These are phyloP conservation scores for Lactuca sativa DNA, from an alignment of 129 eudicot genomes.

Conservation along the genomic window DNA sequence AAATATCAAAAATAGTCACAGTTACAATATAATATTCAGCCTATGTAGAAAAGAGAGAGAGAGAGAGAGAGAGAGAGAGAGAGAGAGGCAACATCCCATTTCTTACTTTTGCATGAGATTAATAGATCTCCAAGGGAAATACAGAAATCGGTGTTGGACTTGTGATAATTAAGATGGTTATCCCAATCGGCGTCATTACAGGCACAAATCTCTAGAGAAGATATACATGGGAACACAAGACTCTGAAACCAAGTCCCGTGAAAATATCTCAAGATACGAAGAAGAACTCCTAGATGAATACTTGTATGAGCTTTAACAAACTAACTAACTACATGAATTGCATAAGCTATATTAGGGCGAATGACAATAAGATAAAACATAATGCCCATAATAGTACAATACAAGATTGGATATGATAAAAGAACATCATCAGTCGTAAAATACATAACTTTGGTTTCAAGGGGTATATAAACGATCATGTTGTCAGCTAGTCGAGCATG, in stretches of 20 bases:
- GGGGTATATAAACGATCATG: background rate
- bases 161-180: background rate
- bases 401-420: background rate
- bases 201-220: background rate
- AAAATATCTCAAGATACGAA: background rate
- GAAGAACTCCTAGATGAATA: background rate
- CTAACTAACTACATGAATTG: background rate
- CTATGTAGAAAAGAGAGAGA: too few relatives aligned
- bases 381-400: background rate
- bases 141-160: background rate
- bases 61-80: too few relatives aligned
- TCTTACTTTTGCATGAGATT: too few relatives aligned
- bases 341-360: background rate
- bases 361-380: background rate
- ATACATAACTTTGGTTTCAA: background rate
- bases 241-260: background rate
- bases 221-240: background rate
- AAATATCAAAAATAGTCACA: too few relatives aligned
- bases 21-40: too few relatives aligned
- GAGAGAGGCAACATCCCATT: too few relatives aligned
- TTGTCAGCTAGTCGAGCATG: background rate
- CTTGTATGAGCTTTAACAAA: background rate
- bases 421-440: background rate
- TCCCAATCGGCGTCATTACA: background rate
- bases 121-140: background rate